A percentile compares a stretch with the other conserved stretches of the same genome.
These are phyloP conservation scores for Cyanodermella asteris DNA, from an alignment of 2,329 filamentous ascomycete species.

Conservation along the genomic window DNA sequence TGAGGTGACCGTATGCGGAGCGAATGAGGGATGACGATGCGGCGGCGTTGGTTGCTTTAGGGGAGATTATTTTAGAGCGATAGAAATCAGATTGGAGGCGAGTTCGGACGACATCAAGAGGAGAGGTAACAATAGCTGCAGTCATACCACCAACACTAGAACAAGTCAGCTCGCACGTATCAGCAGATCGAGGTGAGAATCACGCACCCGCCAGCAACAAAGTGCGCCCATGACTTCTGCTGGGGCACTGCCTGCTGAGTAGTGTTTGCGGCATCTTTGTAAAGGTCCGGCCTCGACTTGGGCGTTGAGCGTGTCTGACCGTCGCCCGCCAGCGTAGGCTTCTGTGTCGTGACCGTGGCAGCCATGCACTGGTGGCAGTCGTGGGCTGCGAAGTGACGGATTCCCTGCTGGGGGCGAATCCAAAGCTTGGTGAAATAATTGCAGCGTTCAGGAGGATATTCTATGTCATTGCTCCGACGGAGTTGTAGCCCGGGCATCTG, in stretches of 20 bases:
- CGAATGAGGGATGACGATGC: slow-evolving; percentile 58
- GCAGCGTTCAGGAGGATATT: too few species aligned
- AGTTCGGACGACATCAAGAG: slow-evolving; percentile 84
- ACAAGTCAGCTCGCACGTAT: slow-evolving; percentile 3
- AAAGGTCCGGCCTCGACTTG: too few species aligned
- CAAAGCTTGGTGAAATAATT: too few species aligned
- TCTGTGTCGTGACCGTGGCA: too few species aligned
- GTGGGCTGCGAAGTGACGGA: too few species aligned
- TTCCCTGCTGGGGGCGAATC: too few species aligned
- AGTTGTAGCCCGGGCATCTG: too few species aligned
- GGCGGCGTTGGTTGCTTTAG: slow-evolving; percentile 37
- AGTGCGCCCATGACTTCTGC: slow-evolving; percentile 70
- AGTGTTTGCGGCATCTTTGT: too few species aligned
- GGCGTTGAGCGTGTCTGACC: too few species aligned
- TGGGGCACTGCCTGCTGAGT: slow-evolving; percentile 22
- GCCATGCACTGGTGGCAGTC: too few species aligned
- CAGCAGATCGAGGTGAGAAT: not conserved
- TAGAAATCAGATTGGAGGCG: slow-evolving; percentile 88
- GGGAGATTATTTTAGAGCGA: slow-evolving; percentile 54
- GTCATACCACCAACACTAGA: slow-evolving; percentile 70
- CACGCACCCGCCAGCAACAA: slow-evolving; percentile 70
- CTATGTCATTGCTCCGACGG: too few species aligned
- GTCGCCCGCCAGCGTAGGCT: too few species aligned
- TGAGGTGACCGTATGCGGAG: slow-evolving; percentile 53
- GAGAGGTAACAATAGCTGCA: slow-evolving; percentile 75